A percentile compares a stretch with the other conserved stretches of the same genome.
These are phyloP conservation scores for Lyophyllum shimeji DNA, from an alignment of 768 basidiomycete species.

Conservation along the genomic window DNA sequence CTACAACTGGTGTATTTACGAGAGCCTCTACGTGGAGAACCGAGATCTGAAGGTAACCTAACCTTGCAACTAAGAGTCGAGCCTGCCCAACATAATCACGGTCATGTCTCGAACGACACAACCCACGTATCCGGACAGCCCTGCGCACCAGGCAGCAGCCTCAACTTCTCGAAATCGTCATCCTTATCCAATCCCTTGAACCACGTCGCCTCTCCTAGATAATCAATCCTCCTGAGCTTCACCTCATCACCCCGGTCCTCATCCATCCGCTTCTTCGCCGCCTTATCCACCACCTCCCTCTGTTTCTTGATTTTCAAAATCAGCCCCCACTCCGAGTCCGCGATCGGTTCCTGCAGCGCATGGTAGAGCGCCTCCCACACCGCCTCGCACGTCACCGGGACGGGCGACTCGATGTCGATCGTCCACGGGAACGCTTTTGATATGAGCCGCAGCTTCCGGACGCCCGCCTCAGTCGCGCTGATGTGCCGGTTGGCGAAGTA, in stretches of 20 bases:
- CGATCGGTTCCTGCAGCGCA: conserved; percentile 52
- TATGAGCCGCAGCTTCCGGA: conserved; percentile 50
- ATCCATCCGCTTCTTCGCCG: conserved; percentile 49
- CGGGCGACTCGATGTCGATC: conserved; percentile 48
- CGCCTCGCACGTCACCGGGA: conserved; percentile 46
- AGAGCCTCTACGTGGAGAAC: background rate
- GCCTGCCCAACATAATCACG: background rate
- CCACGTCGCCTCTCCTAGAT: conserved; percentile 54
- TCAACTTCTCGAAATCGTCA: conserved; percentile 51
- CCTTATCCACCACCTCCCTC: conserved; percentile 45
- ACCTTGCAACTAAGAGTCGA: background rate
- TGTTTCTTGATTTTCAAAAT: conserved; percentile 42
- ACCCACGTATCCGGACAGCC: conserved; percentile 57
- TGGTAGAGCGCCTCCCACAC: conserved; percentile 56
- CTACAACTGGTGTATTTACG: background rate
- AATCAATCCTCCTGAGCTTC: conserved; percentile 58
- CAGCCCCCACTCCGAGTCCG: conserved; percentile 69
- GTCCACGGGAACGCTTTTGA: conserved; percentile 67
- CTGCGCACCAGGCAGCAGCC: conserved; percentile 45
- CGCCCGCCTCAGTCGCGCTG: conserved; percentile 35
- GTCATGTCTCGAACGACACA: conserved; percentile 39
- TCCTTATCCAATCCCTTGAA: conserved; percentile 66
- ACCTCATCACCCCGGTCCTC: conserved; percentile 32
- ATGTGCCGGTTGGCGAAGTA: conserved; percentile 14
- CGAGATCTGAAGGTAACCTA: background rate